phyloP scores from a whole-genome alignment of 371 early-diverging fungal genomes.

The Batrachochytrium dendrobatidis region DNA sequence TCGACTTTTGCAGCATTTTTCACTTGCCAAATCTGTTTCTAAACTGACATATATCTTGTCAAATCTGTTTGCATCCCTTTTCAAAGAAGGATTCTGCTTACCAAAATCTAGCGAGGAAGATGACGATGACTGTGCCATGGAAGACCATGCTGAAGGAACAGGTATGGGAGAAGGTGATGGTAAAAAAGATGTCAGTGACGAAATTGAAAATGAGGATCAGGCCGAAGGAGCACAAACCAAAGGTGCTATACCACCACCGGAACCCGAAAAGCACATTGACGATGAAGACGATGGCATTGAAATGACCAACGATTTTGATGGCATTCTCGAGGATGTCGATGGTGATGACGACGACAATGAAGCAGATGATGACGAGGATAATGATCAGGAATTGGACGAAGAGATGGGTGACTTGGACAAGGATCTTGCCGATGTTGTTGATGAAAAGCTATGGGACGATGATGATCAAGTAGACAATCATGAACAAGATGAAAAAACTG shows the following conservation, averaged over 20 bases:
- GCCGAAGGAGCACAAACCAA: conserved; percentile 76
- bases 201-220: conserved; percentile 95
- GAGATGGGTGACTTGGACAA: conserved; percentile 86
- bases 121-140: conserved; percentile 33
- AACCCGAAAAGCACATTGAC: conserved; percentile 48
- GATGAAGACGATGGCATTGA: conserved; percentile 91
- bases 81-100: conserved; percentile 79
- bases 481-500: conserved; percentile 39
- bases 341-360: conserved; percentile 44
- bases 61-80: conserved; percentile 63
- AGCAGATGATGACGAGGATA: conserved; percentile 53
- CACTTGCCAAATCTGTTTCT: conserved; percentile 50
- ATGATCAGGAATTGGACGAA: conserved; percentile 61
- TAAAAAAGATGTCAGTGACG: conserved; percentile 88
- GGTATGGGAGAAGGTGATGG: conserved; percentile 96
- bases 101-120: conserved; percentile 52
- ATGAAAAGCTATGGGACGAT: conserved; percentile 95
- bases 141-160: conserved; percentile 56
- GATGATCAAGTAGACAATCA: conserved; percentile 54
- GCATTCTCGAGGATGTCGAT: conserved; percentile 81
- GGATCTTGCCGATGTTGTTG: conserved; percentile 82
- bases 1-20: conserved; percentile 49
- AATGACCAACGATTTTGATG: conserved; percentile 94
- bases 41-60: conserved; percentile 42
- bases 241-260: conserved; percentile 23